These are phyloP conservation scores for Chrysanthemum makinoi DNA, from an alignment of 129 eudicot species.

Conservation along the genomic window DNA sequence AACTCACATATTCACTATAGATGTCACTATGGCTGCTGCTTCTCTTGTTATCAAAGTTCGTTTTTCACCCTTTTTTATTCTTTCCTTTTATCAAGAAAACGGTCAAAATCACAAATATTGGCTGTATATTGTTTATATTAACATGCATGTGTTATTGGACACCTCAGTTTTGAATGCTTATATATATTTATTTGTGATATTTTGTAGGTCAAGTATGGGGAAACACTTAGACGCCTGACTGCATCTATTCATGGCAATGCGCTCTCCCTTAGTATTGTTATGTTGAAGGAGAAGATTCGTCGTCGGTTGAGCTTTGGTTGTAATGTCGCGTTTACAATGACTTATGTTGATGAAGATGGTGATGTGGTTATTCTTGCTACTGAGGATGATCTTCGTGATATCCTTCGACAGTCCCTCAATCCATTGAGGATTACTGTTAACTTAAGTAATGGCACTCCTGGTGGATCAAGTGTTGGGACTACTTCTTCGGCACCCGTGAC, in stretches of 20 bases:
- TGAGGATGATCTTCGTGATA: constrained; percentile 78
- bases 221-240: constrained; percentile 70
- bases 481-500: no score
- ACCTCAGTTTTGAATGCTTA: no score
- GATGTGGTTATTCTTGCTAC: constrained; percentile 72
- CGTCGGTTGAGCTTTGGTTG: constrained; percentile 53
- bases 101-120: no score
- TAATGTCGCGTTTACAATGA: constrained; percentile 45
- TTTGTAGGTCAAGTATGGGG: constrained; percentile 70
- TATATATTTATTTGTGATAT: background rate
- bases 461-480: no score
- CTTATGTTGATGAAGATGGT: constrained; percentile 75
- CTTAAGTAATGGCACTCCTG: no score
- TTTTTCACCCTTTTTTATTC: no score
- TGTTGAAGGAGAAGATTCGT: constrained; percentile 53
- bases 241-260: constrained; percentile 33
- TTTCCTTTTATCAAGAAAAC: no score
- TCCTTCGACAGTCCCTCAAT: constrained; percentile 56
- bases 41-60: no score
- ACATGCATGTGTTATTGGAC: no score
- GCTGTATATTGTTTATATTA: no score
- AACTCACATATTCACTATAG: no score
- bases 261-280: constrained; percentile 45
- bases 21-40: no score
- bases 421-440: constrained; percentile 68